Evolutionary conservation across 2,329 filamentous ascomycete species (phyloP), one percentile per base, ranked within the genome.

Genomic region (Fusarium mundagurra): DNA sequence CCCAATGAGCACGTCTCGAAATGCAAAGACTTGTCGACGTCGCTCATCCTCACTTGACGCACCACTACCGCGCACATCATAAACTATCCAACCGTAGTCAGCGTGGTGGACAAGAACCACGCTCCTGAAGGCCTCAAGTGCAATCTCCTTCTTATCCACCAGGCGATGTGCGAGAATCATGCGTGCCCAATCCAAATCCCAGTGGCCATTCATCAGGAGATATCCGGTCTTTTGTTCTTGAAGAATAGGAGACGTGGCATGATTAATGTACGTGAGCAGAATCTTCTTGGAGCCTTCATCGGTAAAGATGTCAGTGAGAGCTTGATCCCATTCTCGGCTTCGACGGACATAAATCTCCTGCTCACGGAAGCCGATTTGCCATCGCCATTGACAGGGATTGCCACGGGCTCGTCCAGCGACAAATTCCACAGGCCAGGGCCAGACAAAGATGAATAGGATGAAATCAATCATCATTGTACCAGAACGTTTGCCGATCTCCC

Each of bases 171-270:
- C 94, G 71, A 88, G 84, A 18, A 94, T 85, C 94, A 98, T 98
- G 27, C 88, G 88, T 53, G 87, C 87, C 88, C 95, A 98, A 81
- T 98, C 95, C 69, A 98, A 85, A 81, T 97, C 93, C 92, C 94
- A 98, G 71, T 94, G 89, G 71, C 88, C 89, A 80, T 95, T 93
- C 87, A 97, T 93, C 75, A 96, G 91, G 72, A 97, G 84, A 80
- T 97, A 97, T 27, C 94, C 95, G 36, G 95, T 98, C 88, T 97
- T 98, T 76, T 91, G 88, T 76, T 88, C 86, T 77, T 96, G 85
- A 60, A 91, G 86, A 77, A 90, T 84, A 29, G 91, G 88, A 22
- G 92, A 88, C 8, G 95, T 92, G 5, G 94, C 95, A 5, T 90
- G 88, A 71, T 91, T 82, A 51, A 97, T 83, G 67, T 90, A 87